These are phyloP conservation scores for Chiua sp. DNA, from an alignment of 1,284 basidiomycete genomes.

Conservation along the genomic window DNA sequence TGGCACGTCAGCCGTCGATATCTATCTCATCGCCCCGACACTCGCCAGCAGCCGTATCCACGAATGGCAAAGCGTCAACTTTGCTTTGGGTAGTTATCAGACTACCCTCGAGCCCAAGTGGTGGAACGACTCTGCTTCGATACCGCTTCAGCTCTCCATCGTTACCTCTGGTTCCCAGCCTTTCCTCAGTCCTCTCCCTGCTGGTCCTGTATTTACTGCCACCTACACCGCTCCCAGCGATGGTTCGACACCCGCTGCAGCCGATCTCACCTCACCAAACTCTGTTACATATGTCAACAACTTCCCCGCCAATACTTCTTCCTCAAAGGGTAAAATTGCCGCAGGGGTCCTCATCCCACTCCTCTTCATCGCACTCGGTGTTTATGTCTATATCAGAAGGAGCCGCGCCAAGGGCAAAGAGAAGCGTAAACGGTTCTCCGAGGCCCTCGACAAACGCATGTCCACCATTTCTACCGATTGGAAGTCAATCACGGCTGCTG, in stretches of 20 bases:
- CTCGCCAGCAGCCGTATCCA: conserved; percentile 57
- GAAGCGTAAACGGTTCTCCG: conserved; percentile 72
- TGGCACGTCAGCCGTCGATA: conserved; percentile 58
- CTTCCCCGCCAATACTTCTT: conserved; percentile 43
- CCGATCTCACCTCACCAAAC: conserved; percentile 43
- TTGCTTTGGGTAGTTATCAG: conserved; percentile 58
- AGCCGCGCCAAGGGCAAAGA: conserved; percentile 61
- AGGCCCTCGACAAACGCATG: conserved; percentile 82
- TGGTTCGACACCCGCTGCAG: conserved; percentile 47
- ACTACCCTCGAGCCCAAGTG: conserved; percentile 68
- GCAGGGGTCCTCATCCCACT: conserved; percentile 82
- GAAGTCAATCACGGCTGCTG: conserved; percentile 74
- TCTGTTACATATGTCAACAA: conserved; percentile 44
- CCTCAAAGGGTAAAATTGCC: conserved; percentile 70
- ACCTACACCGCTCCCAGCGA: conserved; percentile 58
- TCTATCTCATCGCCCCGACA: conserved; percentile 73
- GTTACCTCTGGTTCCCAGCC: conserved; percentile 57
- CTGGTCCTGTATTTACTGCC: conserved; percentile 77
- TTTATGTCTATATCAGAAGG: conserved; percentile 60
- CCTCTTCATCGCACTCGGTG: conserved; percentile 54
- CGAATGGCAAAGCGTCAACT: conserved; percentile 65
- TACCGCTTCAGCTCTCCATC: conserved; percentile 71
- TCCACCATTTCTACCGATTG: conserved; percentile 78
- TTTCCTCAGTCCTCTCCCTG: conserved; percentile 62
- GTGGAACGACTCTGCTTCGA: conserved; percentile 72